Base-by-base conservation (phyloP, 1,284 basidiomycete genomes). In the Malassezia japonica region DNA sequence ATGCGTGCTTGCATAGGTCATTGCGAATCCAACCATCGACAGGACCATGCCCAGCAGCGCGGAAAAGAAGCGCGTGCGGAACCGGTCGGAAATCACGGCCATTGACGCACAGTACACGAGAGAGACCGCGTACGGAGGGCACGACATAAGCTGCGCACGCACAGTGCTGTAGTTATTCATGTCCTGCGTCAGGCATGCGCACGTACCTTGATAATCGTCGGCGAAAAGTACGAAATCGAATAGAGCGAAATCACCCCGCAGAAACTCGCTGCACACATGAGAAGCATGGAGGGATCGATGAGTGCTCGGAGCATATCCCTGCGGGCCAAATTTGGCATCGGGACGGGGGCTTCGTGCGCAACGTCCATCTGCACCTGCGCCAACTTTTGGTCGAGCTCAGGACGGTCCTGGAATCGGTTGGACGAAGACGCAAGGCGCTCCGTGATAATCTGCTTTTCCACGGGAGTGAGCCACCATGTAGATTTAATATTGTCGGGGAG, bases 181-280 rank as follows among this genome's bases (percentile, higher is more conserved):
- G 21, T 46, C 47, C 34, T 59, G 54, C n/a, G n/a, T 55, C 55
- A 20, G 27, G 21, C 12, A 69, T 54, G 20, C 44, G n/a, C n/a
- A n/a, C n/a, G n/a, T n/a, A n/a, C 47, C 32, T 60, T 57, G 49
- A 69, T 62, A 53, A 70, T 66, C 13, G 58, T 64, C 4, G 67
- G 65, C 10, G 58, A 51, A 56, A 70, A 70, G 40, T 67, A 60
- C 12, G 67, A 57, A 28, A 56, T 46, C 6, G 61, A 63, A 44
- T 66, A 70, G 6, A 70, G 45, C 5, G 57, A 33, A 4, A 58
- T 53, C 9, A 61, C 62, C 23, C 53, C 52, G 21, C 60, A 57
- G 42, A 61, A 68, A 7, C 64, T 61, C 12, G 55, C 42, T 3
- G 47, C 51, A 13, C 58, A 59, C 21, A 62, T 46, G 12, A 65